A percentile compares a stretch with the other conserved stretches of the same genome.
These are phyloP conservation scores for Pezicula carpinea DNA, from an alignment of 2,329 filamentous ascomycete species.

Conservation along the genomic window DNA sequence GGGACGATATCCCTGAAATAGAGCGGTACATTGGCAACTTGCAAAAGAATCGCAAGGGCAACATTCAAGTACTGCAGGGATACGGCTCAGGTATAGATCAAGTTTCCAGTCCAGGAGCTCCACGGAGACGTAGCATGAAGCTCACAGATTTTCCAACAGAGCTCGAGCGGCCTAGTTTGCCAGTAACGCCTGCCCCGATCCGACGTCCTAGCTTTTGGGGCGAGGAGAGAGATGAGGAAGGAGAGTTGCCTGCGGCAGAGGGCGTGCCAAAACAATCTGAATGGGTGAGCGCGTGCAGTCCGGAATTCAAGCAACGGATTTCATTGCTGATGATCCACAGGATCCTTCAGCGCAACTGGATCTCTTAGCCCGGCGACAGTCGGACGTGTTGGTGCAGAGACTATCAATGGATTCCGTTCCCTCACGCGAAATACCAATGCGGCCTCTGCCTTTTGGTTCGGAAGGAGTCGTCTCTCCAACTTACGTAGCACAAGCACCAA, in stretches of 20 bases:
- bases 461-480: conserved; percentile 41
- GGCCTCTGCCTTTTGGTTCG: conserved; percentile 49
- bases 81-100: conserved; percentile 25
- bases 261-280: conserved; percentile 84
- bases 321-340: conserved; percentile 40
- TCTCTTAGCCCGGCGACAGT: conserved; percentile 63
- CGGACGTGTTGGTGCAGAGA: conserved; percentile 53
- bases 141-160: conserved; percentile 86
- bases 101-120: conserved; percentile 21
- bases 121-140: conserved; percentile 48
- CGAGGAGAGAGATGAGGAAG: conserved; percentile 41
- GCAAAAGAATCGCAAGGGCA: conserved; percentile 54
- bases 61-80: conserved; percentile 29
- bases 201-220: conserved; percentile 66
- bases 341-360: conserved; percentile 67
- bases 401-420: conserved; percentile 34
- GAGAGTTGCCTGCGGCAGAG: conserved; percentile 66
- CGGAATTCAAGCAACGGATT: conserved; percentile 51
- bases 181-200: conserved; percentile 83
- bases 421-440: conserved; percentile 39
- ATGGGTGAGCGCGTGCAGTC: conserved; percentile 57
- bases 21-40: conserved; percentile 78
- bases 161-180: conserved; percentile 77
- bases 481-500: conserved; percentile 36
- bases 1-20: conserved; percentile 89